These are phyloP conservation scores for Claviceps maximensis DNA, from an alignment of 2,329 filamentous ascomycete genomes.

Conservation along the genomic window DNA sequence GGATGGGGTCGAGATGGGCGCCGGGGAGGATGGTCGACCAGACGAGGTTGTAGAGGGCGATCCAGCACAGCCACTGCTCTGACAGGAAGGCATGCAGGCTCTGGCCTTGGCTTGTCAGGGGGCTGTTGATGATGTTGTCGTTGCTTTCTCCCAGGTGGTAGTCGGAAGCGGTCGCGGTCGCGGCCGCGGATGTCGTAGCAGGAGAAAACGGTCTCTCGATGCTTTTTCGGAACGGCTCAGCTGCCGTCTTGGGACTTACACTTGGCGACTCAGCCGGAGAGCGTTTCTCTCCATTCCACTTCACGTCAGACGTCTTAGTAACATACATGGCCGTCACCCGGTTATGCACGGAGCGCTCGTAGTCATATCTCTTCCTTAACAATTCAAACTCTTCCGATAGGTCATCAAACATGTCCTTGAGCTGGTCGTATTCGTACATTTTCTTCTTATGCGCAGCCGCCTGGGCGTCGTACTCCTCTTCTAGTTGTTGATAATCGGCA, in stretches of 20 bases:
- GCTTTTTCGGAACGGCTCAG: neutral
- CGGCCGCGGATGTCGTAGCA: neutral
- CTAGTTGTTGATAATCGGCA: neutral
- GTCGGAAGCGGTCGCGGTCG: neutral
- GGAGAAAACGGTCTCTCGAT: neutral
- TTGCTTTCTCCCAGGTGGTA: neutral
- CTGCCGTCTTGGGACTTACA: neutral
- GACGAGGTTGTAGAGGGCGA: neutral
- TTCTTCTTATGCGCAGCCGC: neutral
- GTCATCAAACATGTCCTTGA: neutral
- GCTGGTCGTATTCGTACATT: neutral
- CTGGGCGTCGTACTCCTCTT: neutral
- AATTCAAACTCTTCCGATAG: neutral
- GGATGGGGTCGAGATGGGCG: too few relatives aligned
- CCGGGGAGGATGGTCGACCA: neutral
- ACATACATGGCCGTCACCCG: slow-evolving; percentile 1
- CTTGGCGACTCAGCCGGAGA: neutral
- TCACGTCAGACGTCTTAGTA: neutral
- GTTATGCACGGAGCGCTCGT: neutral
- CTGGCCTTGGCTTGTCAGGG: neutral
- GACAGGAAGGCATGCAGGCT: neutral
- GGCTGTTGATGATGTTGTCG: neutral
- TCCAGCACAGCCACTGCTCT: neutral
- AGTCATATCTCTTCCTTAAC: neutral
- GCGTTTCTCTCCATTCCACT: neutral